Conservation (phyloP, 495 filamentous ascomycete species). For the Mycothermus thermophilus region DNA sequence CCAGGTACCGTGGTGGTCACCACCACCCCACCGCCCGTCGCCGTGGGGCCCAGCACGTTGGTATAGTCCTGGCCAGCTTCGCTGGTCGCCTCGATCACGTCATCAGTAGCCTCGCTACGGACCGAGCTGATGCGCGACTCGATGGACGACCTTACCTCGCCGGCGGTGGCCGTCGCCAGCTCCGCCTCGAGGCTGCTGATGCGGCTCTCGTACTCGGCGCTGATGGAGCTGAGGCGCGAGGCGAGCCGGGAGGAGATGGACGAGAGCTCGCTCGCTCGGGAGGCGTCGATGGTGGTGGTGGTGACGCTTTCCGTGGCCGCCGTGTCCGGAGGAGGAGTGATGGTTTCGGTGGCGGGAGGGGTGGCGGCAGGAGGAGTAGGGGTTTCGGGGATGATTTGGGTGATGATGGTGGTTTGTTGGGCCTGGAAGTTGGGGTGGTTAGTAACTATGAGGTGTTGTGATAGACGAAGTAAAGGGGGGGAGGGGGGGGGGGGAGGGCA, state of each 20-base stretch:
- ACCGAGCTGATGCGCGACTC: constrained; percentile 5
- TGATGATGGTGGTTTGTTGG: constrained; percentile 7
- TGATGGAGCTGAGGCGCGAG: constrained; percentile 11
- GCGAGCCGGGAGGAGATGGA: constrained; percentile 8
- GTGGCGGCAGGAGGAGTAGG: constrained; percentile 7
- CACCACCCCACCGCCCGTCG: too few relatives aligned
- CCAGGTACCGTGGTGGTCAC: constrained; percentile 2
- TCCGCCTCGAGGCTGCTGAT: constrained; percentile 8
- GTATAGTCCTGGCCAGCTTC: too few relatives aligned
- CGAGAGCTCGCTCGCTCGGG: too few relatives aligned
- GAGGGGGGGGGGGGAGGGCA: not conserved
- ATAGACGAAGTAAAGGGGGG: not conserved
- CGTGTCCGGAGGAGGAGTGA: too few relatives aligned
- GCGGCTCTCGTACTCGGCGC: constrained; percentile 8
- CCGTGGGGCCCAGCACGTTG: too few relatives aligned
- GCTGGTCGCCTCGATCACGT: not conserved
- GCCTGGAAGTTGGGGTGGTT: constrained; percentile 6
- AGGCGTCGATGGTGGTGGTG: not conserved
- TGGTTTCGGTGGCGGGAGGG: constrained; percentile 2
- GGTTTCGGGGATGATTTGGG: too few relatives aligned
- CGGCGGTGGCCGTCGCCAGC: constrained; percentile 17
- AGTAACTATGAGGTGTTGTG: not conserved
- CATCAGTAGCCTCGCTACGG: not conserved
- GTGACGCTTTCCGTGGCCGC: too few relatives aligned
- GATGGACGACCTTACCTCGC: constrained; percentile 8